Evolutionary conservation across 768 basidiomycete genomes (phyloP).

Genomic region (Sporobolomyces phaffii): DNA sequence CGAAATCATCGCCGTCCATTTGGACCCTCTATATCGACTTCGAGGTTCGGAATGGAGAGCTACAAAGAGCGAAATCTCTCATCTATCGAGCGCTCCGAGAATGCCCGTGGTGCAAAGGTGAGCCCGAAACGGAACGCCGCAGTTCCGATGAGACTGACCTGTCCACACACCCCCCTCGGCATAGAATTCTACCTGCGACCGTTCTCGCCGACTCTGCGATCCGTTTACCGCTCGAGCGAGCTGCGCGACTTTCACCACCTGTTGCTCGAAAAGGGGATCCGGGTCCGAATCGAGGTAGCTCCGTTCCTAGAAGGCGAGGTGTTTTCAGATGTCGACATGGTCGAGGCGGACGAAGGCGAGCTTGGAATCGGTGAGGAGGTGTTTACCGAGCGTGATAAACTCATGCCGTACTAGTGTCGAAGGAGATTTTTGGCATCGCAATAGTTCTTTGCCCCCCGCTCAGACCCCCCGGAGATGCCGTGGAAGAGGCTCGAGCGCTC

Average conservation of each 20-base stretch:
- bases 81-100: conserved; percentile 47
- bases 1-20: conserved; percentile 43
- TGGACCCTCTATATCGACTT: conserved; percentile 50
- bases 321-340: conserved; percentile 24
- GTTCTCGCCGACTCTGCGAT: conserved; percentile 45
- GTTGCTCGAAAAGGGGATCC: conserved; percentile 47
- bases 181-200: conserved; percentile 48
- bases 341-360: conserved; percentile 40
- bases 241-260: conserved; percentile 46
- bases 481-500: no score
- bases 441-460: no score
- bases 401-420: conserved; percentile 49
- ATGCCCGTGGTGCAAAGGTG: conserved; percentile 47
- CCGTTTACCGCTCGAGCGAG: conserved; percentile 46
- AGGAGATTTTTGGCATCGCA: no score
- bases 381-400: conserved; percentile 41
- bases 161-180: neutral
- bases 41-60: conserved; percentile 44
- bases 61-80: conserved; percentile 44
- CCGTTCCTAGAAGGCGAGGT: conserved; percentile 40
- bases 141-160: no score
- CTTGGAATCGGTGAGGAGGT: conserved; percentile 41
- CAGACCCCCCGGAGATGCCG: no score
- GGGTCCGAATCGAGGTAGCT: conserved; percentile 45
- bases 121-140: no score